Conservation (phyloP, 2,329 filamentous ascomycete species). For the Dendrostoma leiphaemia region DNA sequence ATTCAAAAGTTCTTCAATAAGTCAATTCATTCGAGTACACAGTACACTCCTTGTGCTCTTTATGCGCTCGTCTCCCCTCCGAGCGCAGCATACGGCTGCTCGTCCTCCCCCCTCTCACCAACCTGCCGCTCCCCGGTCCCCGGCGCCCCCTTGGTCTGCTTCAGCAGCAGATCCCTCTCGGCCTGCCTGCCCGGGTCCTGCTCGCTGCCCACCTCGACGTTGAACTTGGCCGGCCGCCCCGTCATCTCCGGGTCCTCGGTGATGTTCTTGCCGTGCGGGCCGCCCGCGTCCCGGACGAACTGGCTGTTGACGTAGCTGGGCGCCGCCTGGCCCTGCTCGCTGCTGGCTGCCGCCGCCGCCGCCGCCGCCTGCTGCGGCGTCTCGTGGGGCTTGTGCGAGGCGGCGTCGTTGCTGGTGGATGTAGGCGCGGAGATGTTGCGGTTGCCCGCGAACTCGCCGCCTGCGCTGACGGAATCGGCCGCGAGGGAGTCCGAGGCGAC, state of each 20-base stretch:
- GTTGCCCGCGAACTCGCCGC: slow-evolving; percentile 63
- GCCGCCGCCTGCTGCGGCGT: too few species aligned
- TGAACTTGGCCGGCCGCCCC: slow-evolving; percentile 20
- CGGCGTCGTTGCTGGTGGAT: neutral
- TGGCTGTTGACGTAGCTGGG: slow-evolving; percentile 23
- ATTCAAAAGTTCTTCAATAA: neutral
- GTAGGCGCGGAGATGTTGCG: slow-evolving; percentile 24
- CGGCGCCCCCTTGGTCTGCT: slow-evolving; percentile 7
- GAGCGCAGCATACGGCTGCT: slow-evolving; percentile 13
- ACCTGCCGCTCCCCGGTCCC: slow-evolving; percentile 11
- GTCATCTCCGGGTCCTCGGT: slow-evolving; percentile 25
- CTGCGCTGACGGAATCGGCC: slow-evolving; percentile 62
- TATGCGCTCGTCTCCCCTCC: slow-evolving; percentile 4
- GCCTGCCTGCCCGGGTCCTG: slow-evolving; percentile 23
- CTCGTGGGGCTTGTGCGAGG: neutral
- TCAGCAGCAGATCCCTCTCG: slow-evolving; percentile 4
- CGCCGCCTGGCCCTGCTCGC: slow-evolving; percentile 20
- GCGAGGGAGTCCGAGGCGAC: slow-evolving; percentile 72
- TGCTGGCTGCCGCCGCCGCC: slow-evolving; percentile 5
- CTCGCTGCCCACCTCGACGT: slow-evolving; percentile 26
- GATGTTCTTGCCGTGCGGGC: slow-evolving; percentile 27
- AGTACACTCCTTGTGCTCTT: too few species aligned
- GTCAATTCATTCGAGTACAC: neutral
- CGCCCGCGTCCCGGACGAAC: slow-evolving; percentile 6
- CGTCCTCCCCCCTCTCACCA: neutral